phyloP scores from a whole-genome alignment of 495 filamentous ascomycete genomes.

The Neurospora sp. region DNA sequence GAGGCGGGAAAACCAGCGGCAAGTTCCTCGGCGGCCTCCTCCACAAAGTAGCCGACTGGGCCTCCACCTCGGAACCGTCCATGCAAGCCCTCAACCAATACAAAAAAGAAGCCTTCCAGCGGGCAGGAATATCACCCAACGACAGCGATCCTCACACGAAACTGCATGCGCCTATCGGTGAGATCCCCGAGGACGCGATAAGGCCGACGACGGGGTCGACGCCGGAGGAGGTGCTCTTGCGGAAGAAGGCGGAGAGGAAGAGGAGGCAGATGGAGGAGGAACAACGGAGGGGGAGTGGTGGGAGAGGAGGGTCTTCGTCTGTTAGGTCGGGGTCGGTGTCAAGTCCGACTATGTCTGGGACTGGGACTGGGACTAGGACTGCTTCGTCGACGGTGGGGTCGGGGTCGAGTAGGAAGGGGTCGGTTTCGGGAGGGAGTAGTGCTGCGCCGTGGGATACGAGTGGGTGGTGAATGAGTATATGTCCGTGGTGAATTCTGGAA shows the following conservation, averaged over 20 bases:
- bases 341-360: neutral
- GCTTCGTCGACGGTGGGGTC: conserved; percentile 2
- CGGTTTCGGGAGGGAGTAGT: neutral
- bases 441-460: neutral
- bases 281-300: neutral
- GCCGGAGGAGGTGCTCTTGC: conserved; percentile 24
- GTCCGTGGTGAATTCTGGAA: neutral
- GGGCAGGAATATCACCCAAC: conserved; percentile 20
- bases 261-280: neutral
- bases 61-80: conserved; percentile 31
- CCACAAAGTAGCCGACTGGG: conserved; percentile 30
- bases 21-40: conserved; percentile 2
- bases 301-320: neutral
- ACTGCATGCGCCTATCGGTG: conserved; percentile 25
- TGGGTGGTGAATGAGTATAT: neutral
- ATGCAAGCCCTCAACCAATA: conserved; percentile 28
- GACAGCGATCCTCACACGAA: conserved; percentile 22
- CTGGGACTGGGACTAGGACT: neutral
- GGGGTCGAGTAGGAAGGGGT: conserved; percentile 2
- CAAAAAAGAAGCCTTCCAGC: conserved; percentile 25
- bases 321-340: neutral
- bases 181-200: conserved; percentile 26
- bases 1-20: neutral
- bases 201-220: conserved; percentile 17
- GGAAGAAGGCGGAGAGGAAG: conserved; percentile 14